Conservation (phyloP, 805 yeast species). For the Groenewaldozyma tartarivorans region DNA sequence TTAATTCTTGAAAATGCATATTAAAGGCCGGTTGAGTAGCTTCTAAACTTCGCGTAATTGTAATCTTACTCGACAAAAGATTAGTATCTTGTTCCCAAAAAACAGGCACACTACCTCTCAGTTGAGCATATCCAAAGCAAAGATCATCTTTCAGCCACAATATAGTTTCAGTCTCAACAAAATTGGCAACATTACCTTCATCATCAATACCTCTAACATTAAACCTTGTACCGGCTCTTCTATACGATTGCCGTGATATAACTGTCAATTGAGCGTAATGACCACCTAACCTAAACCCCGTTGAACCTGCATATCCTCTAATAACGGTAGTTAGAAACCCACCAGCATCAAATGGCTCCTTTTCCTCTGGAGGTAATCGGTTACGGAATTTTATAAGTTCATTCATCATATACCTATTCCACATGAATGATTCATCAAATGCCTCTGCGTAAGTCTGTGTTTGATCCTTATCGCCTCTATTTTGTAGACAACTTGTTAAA, state of each 20-base stretch:
- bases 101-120: conserved; percentile 93
- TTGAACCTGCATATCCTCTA: conserved; percentile 87
- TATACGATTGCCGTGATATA: conserved; percentile 93
- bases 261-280: conserved; percentile 50
- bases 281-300: conserved; percentile 30
- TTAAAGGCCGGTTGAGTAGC: conserved; percentile 89
- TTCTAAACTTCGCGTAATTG: conserved; percentile 77
- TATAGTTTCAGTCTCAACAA: conserved; percentile 86
- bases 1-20: conserved; percentile 62
- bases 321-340: conserved; percentile 85
- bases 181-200: conserved; percentile 90
- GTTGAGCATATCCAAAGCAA: conserved; percentile 71
- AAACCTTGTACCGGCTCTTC: conserved; percentile 92
- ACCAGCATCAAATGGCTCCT: conserved; percentile 56
- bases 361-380: conserved; percentile 53
- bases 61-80: conserved; percentile 81
- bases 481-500: conserved; percentile 76
- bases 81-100: conserved; percentile 98
- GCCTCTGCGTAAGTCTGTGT: conserved; percentile 27
- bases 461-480: conserved; percentile 16
- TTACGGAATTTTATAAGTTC: conserved; percentile 69
- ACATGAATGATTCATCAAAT: conserved; percentile 83
- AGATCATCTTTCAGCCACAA: conserved; percentile 40
- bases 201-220: conserved; percentile 95
- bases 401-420: conserved; percentile 88